Evolutionary conservation across 1,284 basidiomycete species (phyloP).

Genomic region (Takashimella koratensis): DNA sequence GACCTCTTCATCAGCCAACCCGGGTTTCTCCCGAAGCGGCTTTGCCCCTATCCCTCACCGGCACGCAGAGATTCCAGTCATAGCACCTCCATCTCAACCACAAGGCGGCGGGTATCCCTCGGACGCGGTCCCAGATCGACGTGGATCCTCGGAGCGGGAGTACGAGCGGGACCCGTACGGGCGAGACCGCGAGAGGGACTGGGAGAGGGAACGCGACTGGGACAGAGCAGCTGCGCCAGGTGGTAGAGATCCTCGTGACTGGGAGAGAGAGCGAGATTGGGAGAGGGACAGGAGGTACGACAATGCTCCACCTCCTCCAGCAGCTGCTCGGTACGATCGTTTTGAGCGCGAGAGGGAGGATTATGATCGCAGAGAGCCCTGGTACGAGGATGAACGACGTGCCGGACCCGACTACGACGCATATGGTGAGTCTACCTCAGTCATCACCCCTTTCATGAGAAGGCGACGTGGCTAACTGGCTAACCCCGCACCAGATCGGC

Average conservation of each 20-base stretch:
- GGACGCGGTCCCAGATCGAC: neutral
- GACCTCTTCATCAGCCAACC: neutral
- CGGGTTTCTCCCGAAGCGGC: slow-evolving; percentile 29
- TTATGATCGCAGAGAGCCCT: slow-evolving; percentile 1
- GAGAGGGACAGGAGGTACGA: slow-evolving; percentile 7
- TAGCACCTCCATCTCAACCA: slow-evolving; percentile 8
- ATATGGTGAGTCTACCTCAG: slow-evolving; percentile 23
- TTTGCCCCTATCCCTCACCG: slow-evolving; percentile 36
- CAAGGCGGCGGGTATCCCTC: neutral
- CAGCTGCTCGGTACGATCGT: neutral
- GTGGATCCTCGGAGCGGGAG: neutral
- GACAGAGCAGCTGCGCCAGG: slow-evolving; percentile 8
- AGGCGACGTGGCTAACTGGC: too few species aligned
- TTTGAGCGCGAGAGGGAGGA: slow-evolving; percentile 8
- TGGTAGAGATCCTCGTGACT: neutral
- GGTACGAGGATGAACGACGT: neutral
- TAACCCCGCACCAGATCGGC: slow-evolving; percentile 54
- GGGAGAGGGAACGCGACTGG: slow-evolving; percentile 15
- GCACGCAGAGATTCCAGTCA: slow-evolving; percentile 18
- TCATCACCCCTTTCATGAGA: too few species aligned
- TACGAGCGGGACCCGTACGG: neutral
- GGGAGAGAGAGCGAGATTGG: slow-evolving; percentile 13
- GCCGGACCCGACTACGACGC: slow-evolving; percentile 19
- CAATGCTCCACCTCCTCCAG: neutral
- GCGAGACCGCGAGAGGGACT: neutral